Evolutionary conservation across 495 filamentous ascomycete species (phyloP).

Genomic region (Penicillium paradoxum): DNA sequence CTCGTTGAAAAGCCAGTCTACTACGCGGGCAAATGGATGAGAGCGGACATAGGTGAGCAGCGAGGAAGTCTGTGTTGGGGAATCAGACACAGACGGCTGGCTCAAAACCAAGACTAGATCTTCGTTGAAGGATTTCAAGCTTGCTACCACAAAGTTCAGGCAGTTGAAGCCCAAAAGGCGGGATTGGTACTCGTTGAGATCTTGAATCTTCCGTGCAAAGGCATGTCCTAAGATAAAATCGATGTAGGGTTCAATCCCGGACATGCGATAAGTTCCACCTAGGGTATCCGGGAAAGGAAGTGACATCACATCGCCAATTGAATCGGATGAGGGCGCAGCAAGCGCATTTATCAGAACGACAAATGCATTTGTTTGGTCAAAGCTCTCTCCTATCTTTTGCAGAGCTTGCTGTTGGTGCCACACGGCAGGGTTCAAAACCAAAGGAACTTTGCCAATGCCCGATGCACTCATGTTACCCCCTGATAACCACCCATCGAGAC

Average conservation of each 20-base stretch:
- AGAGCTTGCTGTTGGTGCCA: constrained; percentile 51
- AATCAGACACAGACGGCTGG: constrained; percentile 65
- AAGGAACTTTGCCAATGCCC: constrained; percentile 31
- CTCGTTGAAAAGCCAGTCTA: constrained; percentile 97
- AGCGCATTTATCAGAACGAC: constrained; percentile 66
- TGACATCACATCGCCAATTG: constrained; percentile 48
- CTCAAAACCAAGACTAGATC: constrained; percentile 79
- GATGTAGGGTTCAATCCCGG: constrained; percentile 86
- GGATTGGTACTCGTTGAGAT: constrained; percentile 56
- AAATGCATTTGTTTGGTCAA: constrained; percentile 80
- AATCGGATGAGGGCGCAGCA: constrained; percentile 53
- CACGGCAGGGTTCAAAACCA: constrained; percentile 34
- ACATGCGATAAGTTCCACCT: constrained; percentile 70
- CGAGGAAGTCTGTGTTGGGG: constrained; percentile 62
- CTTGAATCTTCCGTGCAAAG: constrained; percentile 56
- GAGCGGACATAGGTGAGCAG: constrained; percentile 72
- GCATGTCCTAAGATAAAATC: constrained; percentile 80
- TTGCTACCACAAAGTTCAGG: constrained; percentile 69
- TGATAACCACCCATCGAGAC: constrained; percentile 67
- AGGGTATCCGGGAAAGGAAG: constrained; percentile 84
- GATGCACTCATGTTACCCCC: constrained; percentile 43
- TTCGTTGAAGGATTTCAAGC: constrained; percentile 84
- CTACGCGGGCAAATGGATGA: constrained; percentile 86
- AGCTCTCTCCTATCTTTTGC: constrained; percentile 58
- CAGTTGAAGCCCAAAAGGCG: constrained; percentile 69